A percentile compares a stretch with the other conserved stretches of the same genome.
phyloP scores from a whole-genome alignment of 2,329 filamentous ascomycete species.

The Xylariaceae sp. region DNA sequence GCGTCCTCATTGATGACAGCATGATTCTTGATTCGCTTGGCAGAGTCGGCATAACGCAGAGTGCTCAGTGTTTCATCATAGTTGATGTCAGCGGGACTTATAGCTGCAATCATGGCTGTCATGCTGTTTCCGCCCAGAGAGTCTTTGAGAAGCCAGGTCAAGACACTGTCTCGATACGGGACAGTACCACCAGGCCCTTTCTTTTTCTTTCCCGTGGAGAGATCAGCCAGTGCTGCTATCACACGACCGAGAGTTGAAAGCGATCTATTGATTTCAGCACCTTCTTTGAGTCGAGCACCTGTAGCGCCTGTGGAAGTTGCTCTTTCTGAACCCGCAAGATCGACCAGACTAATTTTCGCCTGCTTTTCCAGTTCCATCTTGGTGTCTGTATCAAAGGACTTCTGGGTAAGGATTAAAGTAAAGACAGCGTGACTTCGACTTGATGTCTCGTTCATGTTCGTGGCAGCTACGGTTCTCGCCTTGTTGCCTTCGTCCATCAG shows the following conservation, averaged over 20 bases:
- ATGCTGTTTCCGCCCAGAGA: constrained; percentile 97
- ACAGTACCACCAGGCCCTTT: constrained; percentile 78
- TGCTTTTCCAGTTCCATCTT: constrained; percentile 98
- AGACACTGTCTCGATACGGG: constrained; percentile 93
- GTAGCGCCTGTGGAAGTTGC: constrained; percentile 97
- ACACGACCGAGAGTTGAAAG: constrained; percentile 96
- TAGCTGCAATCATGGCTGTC: constrained; percentile 99
- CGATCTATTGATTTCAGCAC: constrained; percentile 97
- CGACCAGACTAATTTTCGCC: constrained; percentile 95
- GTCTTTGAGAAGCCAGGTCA: constrained; percentile 97
- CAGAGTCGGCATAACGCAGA: constrained; percentile 93
- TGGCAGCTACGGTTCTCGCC: constrained; percentile 94
- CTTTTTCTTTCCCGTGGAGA: constrained; percentile 84
- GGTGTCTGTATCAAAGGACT: constrained; percentile 86
- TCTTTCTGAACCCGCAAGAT: constrained; percentile 96
- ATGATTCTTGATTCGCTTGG: constrained; percentile 99
- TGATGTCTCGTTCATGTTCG: constrained; percentile 99
- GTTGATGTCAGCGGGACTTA: constrained; percentile 98
- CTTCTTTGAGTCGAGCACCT: constrained; percentile 92
- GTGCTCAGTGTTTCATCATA: constrained; percentile 98
- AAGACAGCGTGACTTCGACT: constrained; percentile 98
- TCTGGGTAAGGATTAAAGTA: constrained; percentile 93
- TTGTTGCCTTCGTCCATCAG: constrained; percentile 99
- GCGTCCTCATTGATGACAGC: constrained; percentile 99
- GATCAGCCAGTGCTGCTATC: constrained; percentile 91